Percentiles rank a stretch among this genome's conserved stretches.
Evolutionary conservation across 108 stramenopile species (phyloP).

Genomic region (Nitzschia inconspicua): DNA sequence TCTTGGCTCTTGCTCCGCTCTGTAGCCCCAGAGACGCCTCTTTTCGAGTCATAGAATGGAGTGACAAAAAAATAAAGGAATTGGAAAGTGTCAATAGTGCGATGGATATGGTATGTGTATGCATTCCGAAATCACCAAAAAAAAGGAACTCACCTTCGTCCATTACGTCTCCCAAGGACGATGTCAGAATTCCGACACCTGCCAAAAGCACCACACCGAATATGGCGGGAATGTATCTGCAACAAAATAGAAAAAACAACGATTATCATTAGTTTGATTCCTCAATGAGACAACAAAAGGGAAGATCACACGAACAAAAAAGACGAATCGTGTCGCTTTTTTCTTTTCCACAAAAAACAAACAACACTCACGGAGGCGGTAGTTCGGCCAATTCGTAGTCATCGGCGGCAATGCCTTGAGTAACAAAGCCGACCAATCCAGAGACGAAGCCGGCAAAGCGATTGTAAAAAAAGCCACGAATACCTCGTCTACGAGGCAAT

Average conservation of each 20-base stretch:
- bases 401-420: conserved; percentile 9
- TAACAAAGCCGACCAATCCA: conserved; percentile 13
- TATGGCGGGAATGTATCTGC: conserved; percentile 59
- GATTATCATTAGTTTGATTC: neutral
- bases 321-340: neutral
- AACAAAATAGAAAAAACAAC: neutral
- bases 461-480: neutral
- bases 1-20: conserved; percentile 78
- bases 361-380: conserved; percentile 8
- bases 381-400: conserved; percentile 29
- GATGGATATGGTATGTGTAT: neutral
- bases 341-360: neutral
- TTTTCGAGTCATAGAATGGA: conserved; percentile 5
- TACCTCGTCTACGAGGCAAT: neutral
- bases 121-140: neutral
- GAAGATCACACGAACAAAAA: neutral
- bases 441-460: conserved; percentile 9
- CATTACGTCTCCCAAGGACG: conserved; percentile 77
- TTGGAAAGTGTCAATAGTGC: neutral
- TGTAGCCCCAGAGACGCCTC: conserved; percentile 75
- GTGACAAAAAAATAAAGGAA: neutral
- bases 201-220: conserved; percentile 70
- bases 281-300: neutral
- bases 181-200: conserved; percentile 77
- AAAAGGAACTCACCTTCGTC: conserved; percentile 51